Conservation (phyloP, 805 yeast genomes). For the Hanseniaspora mollemarum region DNA sequence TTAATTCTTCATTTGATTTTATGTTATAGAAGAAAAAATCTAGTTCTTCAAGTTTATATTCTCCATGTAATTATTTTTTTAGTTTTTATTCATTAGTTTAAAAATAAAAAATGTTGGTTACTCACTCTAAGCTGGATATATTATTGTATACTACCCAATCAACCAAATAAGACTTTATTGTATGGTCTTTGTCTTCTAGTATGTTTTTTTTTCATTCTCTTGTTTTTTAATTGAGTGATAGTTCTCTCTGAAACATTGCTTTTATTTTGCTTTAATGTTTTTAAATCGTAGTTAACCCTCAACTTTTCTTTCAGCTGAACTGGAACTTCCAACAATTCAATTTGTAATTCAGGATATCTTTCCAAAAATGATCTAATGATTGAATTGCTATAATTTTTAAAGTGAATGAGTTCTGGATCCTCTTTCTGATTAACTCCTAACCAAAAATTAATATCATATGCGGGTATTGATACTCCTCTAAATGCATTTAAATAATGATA, state of each 20-base stretch:
- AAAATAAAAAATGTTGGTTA: too few relatives aligned
- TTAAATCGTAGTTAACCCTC: constrained; percentile 5
- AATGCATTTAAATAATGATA: not conserved
- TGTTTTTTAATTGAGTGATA: not conserved
- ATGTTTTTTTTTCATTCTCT: not conserved
- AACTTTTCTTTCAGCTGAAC: constrained; percentile 6
- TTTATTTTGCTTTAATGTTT: not conserved
- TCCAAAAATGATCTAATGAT: not conserved
- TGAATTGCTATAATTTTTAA: not conserved
- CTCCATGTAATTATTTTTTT: too few relatives aligned
- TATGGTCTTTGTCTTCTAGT: constrained; percentile 6
- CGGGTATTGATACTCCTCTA: constrained; percentile 3
- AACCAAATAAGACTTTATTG: constrained; percentile 8
- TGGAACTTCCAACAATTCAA: constrained; percentile 10
- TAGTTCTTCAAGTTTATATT: too few relatives aligned
- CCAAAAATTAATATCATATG: constrained; percentile 12
- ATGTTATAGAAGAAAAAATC: too few relatives aligned
- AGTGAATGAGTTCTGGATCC: constrained; percentile 1
- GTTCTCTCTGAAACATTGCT: not conserved
- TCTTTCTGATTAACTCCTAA: constrained; percentile 4
- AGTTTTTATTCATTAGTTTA: too few relatives aligned
- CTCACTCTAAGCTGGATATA: too few relatives aligned
- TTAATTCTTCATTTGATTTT: not conserved
- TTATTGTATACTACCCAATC: too few relatives aligned
- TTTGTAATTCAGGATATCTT: constrained; percentile 7